A percentile compares a stretch with the other conserved stretches of the same genome.
These are phyloP conservation scores for Phytophthora aleatoria DNA, from an alignment of 352 stramenopile species.

Conservation along the genomic window DNA sequence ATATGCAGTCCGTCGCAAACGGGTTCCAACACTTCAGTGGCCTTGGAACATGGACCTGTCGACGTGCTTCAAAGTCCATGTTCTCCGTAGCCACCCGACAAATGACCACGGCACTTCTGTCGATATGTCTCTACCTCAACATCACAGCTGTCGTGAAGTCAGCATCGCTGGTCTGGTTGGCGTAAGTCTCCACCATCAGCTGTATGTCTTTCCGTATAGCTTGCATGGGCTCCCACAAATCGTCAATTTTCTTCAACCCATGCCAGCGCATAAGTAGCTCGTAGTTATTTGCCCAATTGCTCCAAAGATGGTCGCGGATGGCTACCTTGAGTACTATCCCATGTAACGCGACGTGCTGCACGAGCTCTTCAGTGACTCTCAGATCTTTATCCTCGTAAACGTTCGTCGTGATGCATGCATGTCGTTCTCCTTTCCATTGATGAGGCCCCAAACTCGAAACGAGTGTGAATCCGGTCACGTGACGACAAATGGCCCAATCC, in stretches of 20 bases:
- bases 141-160: neutral
- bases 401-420: constrained; percentile 3
- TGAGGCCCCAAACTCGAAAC: neutral
- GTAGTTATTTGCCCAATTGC: neutral
- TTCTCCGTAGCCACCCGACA: neutral
- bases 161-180: neutral
- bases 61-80: neutral
- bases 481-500: constrained; percentile 1
- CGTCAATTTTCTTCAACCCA: neutral
- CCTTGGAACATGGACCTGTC: neutral
- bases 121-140: neutral
- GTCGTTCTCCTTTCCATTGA: neutral
- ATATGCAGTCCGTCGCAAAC: neutral
- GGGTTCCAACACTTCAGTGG: neutral
- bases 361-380: neutral
- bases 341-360: constrained; percentile 8
- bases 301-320: constrained; percentile 4
- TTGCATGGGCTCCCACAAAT: constrained; percentile 4
- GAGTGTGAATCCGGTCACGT: neutral
- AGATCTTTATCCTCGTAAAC: constrained; percentile 2
- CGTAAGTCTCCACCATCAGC: neutral
- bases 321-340: constrained; percentile 3
- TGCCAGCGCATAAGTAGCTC: neutral
- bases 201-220: neutral
- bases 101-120: too few species aligned